Evolutionary conservation across 1,284 basidiomycete species (phyloP).

Genomic region (Abortiporus biennis): DNA sequence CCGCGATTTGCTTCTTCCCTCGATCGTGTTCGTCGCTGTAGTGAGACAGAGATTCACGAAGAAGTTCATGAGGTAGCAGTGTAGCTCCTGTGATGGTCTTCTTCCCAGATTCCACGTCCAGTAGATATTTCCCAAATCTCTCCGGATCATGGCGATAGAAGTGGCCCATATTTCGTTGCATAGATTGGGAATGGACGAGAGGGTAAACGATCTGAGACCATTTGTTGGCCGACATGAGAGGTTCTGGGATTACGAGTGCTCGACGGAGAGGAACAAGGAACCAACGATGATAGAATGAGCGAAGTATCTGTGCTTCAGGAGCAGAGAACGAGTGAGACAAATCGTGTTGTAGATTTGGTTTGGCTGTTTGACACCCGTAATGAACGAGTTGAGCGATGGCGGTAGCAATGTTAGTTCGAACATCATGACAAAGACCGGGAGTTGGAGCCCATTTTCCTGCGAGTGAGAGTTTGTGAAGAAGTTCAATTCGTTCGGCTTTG

Average conservation of each 20-base stretch:
- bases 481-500: conserved; percentile 25
- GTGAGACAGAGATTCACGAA: conserved; percentile 27
- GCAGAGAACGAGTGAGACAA: conserved; percentile 10
- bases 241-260: conserved; percentile 43
- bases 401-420: conserved; percentile 55
- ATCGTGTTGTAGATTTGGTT: too few species aligned
- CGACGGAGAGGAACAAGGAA: conserved; percentile 50
- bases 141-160: conserved; percentile 55
- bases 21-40: conserved; percentile 9
- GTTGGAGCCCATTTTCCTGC: conserved; percentile 69
- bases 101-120: conserved; percentile 47
- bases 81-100: conserved; percentile 54
- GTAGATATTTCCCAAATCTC: conserved; percentile 51
- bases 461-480: conserved; percentile 43
- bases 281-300: conserved; percentile 48
- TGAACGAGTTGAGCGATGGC: conserved; percentile 53
- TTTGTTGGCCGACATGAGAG: conserved; percentile 52
- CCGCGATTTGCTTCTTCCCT: conserved; percentile 23
- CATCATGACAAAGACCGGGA: conserved; percentile 51
- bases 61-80: conserved; percentile 52
- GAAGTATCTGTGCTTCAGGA: conserved; percentile 32
- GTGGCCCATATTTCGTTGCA: conserved; percentile 44
- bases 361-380: conserved; percentile 11
- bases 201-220: conserved; percentile 52
- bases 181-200: conserved; percentile 53